Evolutionary conservation across 1,284 basidiomycete genomes (phyloP), one percentile per base, ranked within the genome.

Genomic region (Microbotryum intermedium): DNA sequence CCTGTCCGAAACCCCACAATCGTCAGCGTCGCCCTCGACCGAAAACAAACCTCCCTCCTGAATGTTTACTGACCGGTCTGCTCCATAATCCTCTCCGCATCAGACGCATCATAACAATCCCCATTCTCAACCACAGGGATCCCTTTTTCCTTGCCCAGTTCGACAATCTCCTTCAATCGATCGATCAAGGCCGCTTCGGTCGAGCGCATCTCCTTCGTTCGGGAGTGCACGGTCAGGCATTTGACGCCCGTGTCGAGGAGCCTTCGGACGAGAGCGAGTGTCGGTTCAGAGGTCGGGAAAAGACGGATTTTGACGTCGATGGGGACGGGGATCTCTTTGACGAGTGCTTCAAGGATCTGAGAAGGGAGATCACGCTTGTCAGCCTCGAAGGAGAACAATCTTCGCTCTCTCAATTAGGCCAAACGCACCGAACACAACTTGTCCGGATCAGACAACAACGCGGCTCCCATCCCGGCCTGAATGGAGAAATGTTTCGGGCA

Each of bases 381-480:
- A 43, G 28, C 28, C 21, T 23, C 16, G 43, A n/a, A 50, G 28
- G 20, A 23, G 23, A 28, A 25, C 2, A 42, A 28, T 39, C 29
- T 6, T 4, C 8, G 18, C 9, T 51, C 29, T 25, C 7, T 51
- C 10, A 50, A 16, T 28, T 9, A 45, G n/a, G n/a, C 21, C 10
- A 28, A 18, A 56, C 70, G 21, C 44, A 73, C 72, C 8, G 70
- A 71, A 73, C 93, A 93, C 13, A 98, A 81, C 23, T 92, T 77
- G 71, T 95, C 91, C 0, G 95, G 92, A 45, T 87, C 93, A 7
- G 87, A 85, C 51, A 99, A 83, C 18, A 99, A 80, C 13, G 91
- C 93, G 2, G 95, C 93, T 21, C 95, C 95, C 93, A 98, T 97
- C 1, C 95, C 94, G 0, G 86, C 79, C 70, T 92, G 88, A 0